Conservation (phyloP, 192 early-diverging fungal genomes). For the Backusella parvicylindrica region DNA sequence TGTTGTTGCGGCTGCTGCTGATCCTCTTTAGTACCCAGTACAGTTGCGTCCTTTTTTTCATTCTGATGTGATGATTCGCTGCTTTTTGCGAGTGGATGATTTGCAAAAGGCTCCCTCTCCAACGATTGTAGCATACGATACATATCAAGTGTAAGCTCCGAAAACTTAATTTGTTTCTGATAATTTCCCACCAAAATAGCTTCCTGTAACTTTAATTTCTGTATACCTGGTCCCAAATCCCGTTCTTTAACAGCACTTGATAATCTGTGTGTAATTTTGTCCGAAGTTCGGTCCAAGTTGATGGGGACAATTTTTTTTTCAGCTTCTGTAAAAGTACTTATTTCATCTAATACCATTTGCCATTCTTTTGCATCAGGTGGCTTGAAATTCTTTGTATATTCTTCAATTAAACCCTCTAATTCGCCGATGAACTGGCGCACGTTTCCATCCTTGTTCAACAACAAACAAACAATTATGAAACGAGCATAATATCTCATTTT, state of each 20-base stretch:
- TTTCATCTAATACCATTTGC: conserved; percentile 76
- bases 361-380: conserved; percentile 90
- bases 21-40: not conserved
- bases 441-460: conserved; percentile 79
- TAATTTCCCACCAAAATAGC: conserved; percentile 95
- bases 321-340: conserved; percentile 82
- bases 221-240: conserved; percentile 37
- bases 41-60: not conserved
- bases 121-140: conserved; percentile 93
- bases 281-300: conserved; percentile 42
- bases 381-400: conserved; percentile 83
- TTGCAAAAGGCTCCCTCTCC: conserved; percentile 36
- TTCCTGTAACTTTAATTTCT: conserved; percentile 78
- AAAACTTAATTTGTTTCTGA: conserved; percentile 96
- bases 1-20: not conserved
- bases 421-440: conserved; percentile 85
- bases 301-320: conserved; percentile 76
- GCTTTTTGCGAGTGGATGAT: not conserved
- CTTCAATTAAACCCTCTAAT: conserved; percentile 78
- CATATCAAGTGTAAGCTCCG: conserved; percentile 95
- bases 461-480: conserved; percentile 92
- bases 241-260: conserved; percentile 55
- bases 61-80: not conserved
- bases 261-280: conserved; percentile 52
- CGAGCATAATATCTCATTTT: conserved; percentile 97